Evolutionary conservation across 1,284 basidiomycete species (phyloP).

Genomic region (Trametes polyzona): DNA sequence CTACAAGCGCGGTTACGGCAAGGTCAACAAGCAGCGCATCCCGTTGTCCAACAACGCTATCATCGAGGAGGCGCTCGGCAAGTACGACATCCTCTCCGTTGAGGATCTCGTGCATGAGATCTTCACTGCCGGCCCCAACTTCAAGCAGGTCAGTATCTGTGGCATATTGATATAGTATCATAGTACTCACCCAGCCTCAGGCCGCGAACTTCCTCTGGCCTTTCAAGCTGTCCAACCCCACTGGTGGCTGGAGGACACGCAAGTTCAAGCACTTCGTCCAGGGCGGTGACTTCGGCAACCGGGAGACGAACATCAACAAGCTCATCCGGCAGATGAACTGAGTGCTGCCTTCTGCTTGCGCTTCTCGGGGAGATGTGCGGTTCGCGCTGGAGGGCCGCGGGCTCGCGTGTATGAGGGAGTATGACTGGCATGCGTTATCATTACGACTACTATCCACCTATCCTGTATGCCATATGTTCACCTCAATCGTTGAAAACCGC

Average conservation of each 20-base stretch:
- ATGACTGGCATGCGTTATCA: constrained; percentile 42
- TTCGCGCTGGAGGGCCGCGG: constrained; percentile 30
- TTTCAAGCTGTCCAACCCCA: constrained; percentile 99
- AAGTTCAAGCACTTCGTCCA: constrained; percentile 97
- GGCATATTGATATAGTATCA: constrained; percentile 3
- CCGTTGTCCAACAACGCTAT: constrained; percentile 94
- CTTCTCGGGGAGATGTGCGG: constrained; percentile 11
- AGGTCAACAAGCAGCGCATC: constrained; percentile 97
- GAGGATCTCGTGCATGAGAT: constrained; percentile 99
- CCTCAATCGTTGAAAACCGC: constrained; percentile 18
- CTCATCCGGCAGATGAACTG: constrained; percentile 98
- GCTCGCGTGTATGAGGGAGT: constrained; percentile 38
- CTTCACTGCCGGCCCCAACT: constrained; percentile 94
- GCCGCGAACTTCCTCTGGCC: constrained; percentile 98
- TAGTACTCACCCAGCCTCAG: constrained; percentile 38
- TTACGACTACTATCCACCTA: constrained; percentile 25
- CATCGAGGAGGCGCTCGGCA: constrained; percentile 92
- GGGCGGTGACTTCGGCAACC: constrained; percentile 96
- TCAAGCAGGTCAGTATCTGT: constrained; percentile 82
- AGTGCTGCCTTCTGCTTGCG: constrained; percentile 18
- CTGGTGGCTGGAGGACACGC: constrained; percentile 94
- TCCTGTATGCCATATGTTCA: constrained; percentile 29
- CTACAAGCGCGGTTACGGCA: constrained; percentile 99
- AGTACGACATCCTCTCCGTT: constrained; percentile 96
- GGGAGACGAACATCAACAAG: constrained; percentile 96